phyloP scores from a whole-genome alignment of 192 early-diverging fungal species.

The Backusella mclennaniae region DNA sequence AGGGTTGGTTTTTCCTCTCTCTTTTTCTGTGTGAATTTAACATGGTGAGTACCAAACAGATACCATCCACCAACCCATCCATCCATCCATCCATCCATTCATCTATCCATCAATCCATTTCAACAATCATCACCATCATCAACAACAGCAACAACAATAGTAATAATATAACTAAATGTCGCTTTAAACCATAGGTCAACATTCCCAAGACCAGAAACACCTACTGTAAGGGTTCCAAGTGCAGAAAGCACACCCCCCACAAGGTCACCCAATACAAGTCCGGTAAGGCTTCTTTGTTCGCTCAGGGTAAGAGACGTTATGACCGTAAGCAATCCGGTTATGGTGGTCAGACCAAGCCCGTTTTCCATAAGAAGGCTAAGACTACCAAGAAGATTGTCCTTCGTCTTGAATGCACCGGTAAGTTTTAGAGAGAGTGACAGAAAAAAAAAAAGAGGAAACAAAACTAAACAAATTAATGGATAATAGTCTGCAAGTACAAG shows the following conservation, averaged over 20 bases:
- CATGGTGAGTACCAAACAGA: conserved; percentile 20
- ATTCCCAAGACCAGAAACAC: conserved; percentile 99
- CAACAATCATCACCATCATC: background rate
- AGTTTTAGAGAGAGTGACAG: background rate
- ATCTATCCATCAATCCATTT: background rate
- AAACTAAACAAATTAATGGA: background rate
- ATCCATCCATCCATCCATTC: background rate
- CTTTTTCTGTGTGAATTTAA: conserved; percentile 5
- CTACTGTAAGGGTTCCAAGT: conserved; percentile 97
- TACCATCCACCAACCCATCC: conserved; percentile 8
- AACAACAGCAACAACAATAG: background rate
- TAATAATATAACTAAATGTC: background rate
- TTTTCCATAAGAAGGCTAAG: conserved; percentile 99
- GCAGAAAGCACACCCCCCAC: conserved; percentile 99
- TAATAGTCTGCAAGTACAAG: conserved; percentile 93
- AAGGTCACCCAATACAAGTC: conserved; percentile 99
- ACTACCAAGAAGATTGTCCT: conserved; percentile 99
- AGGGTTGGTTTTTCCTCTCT: conserved; percentile 6
- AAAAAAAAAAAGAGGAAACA: no score
- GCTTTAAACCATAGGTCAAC: conserved; percentile 73
- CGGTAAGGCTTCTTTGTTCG: conserved; percentile 98
- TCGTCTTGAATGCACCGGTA: conserved; percentile 90
- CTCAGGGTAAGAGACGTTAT: conserved; percentile 82
- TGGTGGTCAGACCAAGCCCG: conserved; percentile 99
- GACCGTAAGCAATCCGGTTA: conserved; percentile 93